Base-by-base conservation (phyloP, 169 alveolate genomes). In the Cystoisospora suis region DNA sequence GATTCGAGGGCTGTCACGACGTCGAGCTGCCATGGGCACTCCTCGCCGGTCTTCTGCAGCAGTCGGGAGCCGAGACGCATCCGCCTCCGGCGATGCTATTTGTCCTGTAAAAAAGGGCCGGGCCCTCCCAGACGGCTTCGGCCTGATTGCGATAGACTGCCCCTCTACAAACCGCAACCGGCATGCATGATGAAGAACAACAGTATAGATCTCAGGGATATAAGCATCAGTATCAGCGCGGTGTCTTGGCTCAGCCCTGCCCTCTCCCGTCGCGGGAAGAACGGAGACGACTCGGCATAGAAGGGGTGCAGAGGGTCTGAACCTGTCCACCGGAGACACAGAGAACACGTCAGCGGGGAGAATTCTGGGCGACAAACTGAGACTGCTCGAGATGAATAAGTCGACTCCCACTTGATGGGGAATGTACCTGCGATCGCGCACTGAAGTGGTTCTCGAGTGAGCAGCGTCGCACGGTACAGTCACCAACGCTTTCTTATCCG, bases 91-190 rank as follows among this genome's bases (percentile, higher is more conserved):
- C n/a, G n/a, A 1, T 40, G 17, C 2, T 15, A 3, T 40, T 40
- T 38, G 29, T 65, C 17, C 44, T 0, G 3, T 23, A 44, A 23
- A 3, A n/a, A 47, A 29, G 49, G 36, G 0, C 46, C 42, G 29
- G 29, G 36, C 79, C 34, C 56, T 32, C 53, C 81, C 6, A 34
- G 81, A n/a, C n/a, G 44, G 46, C 3, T 72, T 83, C 29, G 91
- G 85, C 36, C 45, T 65, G 75, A 86, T 77, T 29, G 86, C 91
- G 38, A 45, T 40, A 3, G 86, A 45, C 80, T 86, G 91, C 3
- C 91, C 91, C 70, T 86, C 91, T 44, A 36, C 44, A 59, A 61
- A 86, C 23, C 59, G 86, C 86, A 86, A 44, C 75, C 49, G 36
- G 49, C 36, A 9, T n/a, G 42, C 70, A 42, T 58, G 90, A 46